Conservation (phyloP, 306 rosid species). For the Leucaena leucocephala region DNA sequence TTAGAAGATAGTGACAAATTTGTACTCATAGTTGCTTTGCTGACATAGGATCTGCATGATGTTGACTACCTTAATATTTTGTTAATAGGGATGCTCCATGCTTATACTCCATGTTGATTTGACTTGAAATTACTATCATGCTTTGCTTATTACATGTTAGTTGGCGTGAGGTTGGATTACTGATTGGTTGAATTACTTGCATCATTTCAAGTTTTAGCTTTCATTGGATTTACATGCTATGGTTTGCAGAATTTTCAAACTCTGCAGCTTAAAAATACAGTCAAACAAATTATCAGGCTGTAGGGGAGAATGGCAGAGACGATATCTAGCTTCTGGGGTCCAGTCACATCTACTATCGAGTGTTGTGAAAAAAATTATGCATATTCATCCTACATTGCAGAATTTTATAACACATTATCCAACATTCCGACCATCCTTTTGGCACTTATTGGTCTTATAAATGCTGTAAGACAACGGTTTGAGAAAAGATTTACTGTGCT, state of each 20-base stretch:
- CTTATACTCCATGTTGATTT: neutral
- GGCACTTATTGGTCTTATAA: constrained; percentile 89
- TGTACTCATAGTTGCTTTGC: constrained; percentile 16
- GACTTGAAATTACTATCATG: neutral
- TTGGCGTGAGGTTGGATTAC: neutral
- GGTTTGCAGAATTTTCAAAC: constrained; percentile 46
- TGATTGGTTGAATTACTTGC: constrained; percentile 2
- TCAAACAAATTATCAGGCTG: constrained; percentile 27
- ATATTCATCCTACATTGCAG: constrained; percentile 82
- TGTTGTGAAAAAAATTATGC: constrained; percentile 84
- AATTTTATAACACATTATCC: constrained; percentile 84
- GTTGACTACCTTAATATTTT: neutral
- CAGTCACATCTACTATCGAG: constrained; percentile 80
- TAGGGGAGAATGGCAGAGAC: constrained; percentile 65
- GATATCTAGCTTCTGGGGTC: constrained; percentile 89
- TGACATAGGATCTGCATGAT: neutral
- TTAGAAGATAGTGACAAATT: neutral
- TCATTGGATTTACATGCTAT: constrained; percentile 32
- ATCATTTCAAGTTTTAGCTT: constrained; percentile 3
- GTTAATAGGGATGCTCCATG: neutral
- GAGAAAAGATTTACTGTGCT: constrained; percentile 96
- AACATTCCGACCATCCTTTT: constrained; percentile 78
- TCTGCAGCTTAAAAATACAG: constrained; percentile 37
- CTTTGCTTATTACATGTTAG: constrained; percentile 20
- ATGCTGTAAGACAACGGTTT: constrained; percentile 78